These are phyloP conservation scores for Aspergillus hiratsukae DNA, from an alignment of 2,329 filamentous ascomycete genomes.

Conservation along the genomic window DNA sequence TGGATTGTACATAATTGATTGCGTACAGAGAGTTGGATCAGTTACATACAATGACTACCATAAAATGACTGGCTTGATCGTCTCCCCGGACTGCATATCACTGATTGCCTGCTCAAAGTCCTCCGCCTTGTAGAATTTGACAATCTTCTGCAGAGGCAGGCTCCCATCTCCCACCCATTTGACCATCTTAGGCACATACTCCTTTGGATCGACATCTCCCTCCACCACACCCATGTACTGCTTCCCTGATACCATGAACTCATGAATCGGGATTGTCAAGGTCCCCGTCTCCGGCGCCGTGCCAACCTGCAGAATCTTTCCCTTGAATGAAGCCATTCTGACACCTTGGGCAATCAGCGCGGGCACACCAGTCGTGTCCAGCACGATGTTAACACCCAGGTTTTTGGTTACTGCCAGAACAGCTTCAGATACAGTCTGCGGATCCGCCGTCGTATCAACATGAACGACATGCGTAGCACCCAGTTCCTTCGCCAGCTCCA, in stretches of 20 bases:
- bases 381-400: constrained; percentile 41
- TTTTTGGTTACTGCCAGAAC: constrained; percentile 34
- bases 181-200: constrained; percentile 46
- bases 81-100: constrained; percentile 24
- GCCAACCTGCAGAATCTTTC: constrained; percentile 50
- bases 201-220: constrained; percentile 39
- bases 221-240: constrained; percentile 48
- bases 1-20: neutral
- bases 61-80: constrained; percentile 28
- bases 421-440: constrained; percentile 27
- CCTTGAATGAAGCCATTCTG: constrained; percentile 41
- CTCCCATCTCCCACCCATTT: constrained; percentile 45
- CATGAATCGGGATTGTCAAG: constrained; percentile 41
- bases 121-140: constrained; percentile 41
- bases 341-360: constrained; percentile 42
- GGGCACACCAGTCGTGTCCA: constrained; percentile 50
- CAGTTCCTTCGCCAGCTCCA: constrained; percentile 37
- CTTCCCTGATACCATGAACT: constrained; percentile 47
- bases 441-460: constrained; percentile 23
- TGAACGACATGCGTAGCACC: constrained; percentile 37
- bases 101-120: constrained; percentile 21
- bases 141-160: constrained; percentile 46
- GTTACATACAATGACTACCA: constrained; percentile 13
- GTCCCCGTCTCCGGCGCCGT: constrained; percentile 42
- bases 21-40: neutral